Evolutionary conservation across 1,284 basidiomycete species (phyloP).

Genomic region (Lentinula novae-zelandiae): DNA sequence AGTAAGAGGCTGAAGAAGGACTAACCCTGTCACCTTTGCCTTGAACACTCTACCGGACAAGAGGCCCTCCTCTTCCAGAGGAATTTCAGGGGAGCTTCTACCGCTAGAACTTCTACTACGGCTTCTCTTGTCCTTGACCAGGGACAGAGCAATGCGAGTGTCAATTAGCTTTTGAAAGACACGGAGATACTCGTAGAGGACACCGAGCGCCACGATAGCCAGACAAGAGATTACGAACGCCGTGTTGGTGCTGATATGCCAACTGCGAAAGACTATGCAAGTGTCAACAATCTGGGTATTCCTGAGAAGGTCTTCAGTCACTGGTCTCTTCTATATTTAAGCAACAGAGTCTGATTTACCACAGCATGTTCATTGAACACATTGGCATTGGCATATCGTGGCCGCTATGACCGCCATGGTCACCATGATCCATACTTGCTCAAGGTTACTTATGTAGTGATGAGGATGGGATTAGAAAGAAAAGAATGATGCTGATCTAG

Average conservation of each 20-base stretch:
- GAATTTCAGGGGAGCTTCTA: conserved; percentile 31
- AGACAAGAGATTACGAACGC: conserved; percentile 61
- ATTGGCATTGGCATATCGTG: conserved; percentile 50
- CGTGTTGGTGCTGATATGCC: conserved; percentile 62
- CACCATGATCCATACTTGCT: conserved; percentile 29
- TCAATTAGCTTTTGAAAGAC: conserved; percentile 58
- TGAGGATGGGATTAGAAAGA: not conserved
- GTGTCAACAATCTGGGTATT: conserved; percentile 74
- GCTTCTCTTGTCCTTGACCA: conserved; percentile 46
- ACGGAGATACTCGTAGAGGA: conserved; percentile 75
- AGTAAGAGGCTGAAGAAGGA: conserved; percentile 9
- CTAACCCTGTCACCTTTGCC: conserved; percentile 37
- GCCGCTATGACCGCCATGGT: conserved; percentile 46
- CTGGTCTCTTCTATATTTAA: not conserved
- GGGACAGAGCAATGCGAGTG: conserved; percentile 44
- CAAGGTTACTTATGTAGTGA: not conserved
- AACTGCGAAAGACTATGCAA: conserved; percentile 69
- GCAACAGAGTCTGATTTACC: conserved; percentile 32
- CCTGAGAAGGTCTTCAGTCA: conserved; percentile 31
- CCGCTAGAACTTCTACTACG: conserved; percentile 44
- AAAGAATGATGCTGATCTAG: not conserved
- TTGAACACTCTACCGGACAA: conserved; percentile 43
- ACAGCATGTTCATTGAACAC: conserved; percentile 71
- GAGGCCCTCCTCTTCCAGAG: conserved; percentile 49
- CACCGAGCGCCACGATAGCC: conserved; percentile 57